These are phyloP conservation scores for Mastigamoeba balamuthi DNA, from an alignment of 78 protist genomes.

Conservation along the genomic window DNA sequence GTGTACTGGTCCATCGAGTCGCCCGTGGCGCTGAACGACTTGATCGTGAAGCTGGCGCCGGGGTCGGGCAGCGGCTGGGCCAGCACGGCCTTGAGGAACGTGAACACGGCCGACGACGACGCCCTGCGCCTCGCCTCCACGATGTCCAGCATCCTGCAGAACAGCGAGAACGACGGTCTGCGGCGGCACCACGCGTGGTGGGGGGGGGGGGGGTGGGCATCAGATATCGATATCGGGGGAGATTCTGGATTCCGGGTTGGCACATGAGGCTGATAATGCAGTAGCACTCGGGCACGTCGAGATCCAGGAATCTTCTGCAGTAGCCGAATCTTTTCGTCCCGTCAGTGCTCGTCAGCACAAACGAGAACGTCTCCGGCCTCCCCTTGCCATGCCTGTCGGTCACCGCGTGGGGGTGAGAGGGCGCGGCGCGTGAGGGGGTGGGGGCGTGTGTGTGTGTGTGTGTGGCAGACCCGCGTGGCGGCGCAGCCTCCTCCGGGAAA, in stretches of 20 bases:
- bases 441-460: no score
- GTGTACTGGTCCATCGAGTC: not conserved
- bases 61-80: not conserved
- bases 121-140: not conserved
- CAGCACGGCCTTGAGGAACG: conserved; percentile 1
- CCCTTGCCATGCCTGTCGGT: not conserved
- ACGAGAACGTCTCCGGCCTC: not conserved
- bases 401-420: not conserved
- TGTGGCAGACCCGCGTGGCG: no score
- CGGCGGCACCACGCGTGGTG: not conserved
- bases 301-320: conserved; percentile 4
- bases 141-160: not conserved
- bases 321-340: conserved; percentile 7
- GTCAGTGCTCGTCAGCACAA: not conserved
- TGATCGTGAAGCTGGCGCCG: not conserved
- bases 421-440: not conserved
- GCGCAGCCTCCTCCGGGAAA: not conserved
- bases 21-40: not conserved
- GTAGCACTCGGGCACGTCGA: not conserved
- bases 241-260: not conserved
- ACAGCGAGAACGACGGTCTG: not conserved
- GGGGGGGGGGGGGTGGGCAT: not conserved
- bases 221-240: not conserved
- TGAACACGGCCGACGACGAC: not conserved
- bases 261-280: conserved; percentile 1